Base-by-base conservation (phyloP, 345 rosid species). In the Stellera chamaejasme region DNA sequence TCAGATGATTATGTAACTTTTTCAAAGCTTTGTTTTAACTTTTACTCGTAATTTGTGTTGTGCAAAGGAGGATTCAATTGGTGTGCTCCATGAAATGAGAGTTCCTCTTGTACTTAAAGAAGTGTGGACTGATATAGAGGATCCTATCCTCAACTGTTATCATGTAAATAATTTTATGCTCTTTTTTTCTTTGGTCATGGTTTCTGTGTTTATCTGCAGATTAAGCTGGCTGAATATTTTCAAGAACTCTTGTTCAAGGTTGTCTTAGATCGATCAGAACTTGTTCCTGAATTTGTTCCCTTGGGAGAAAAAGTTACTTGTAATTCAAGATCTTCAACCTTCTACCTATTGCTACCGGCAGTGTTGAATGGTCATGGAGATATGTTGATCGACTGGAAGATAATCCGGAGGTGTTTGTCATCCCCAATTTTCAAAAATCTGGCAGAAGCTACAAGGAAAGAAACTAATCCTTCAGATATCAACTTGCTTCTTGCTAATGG, bases 291-390 rank as follows among this genome's bases (percentile, higher is more conserved):
- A 14, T 69, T 43, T 73, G 80, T 88, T 73, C 67, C 73, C 50
- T 70, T 85, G 63, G 93, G 84, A 66, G 58, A 66, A 63, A 52
- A 78, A 52, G 64, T 56, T 52, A 64, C 66, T 59, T n/a, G 42
- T 66, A 45, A 60, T 70, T 72, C 78, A 58, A 60, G 74, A 60
- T 61, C 66, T n/a, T 71, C 82, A 19, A 79, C 83, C 45, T 82
- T 77, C 74, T 92, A 92, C 67, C 79, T 92, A 56, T 73, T 92
- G 74, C 98, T 92, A 66, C 98, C 98, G 10, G 63, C 85, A 62
- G 57, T 62, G 64, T 61, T 69, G 48, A 50, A 53, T 46, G 67
- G 63, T 56, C 23, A 48, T 47, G 79, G 55, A 67, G 56, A 66
- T 44, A 52, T 83, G 64, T 58, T 42, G 11, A 75, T 88, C 16